These are phyloP conservation scores for Populus simonii DNA, from an alignment of 345 rosid genomes.

Conservation along the genomic window DNA sequence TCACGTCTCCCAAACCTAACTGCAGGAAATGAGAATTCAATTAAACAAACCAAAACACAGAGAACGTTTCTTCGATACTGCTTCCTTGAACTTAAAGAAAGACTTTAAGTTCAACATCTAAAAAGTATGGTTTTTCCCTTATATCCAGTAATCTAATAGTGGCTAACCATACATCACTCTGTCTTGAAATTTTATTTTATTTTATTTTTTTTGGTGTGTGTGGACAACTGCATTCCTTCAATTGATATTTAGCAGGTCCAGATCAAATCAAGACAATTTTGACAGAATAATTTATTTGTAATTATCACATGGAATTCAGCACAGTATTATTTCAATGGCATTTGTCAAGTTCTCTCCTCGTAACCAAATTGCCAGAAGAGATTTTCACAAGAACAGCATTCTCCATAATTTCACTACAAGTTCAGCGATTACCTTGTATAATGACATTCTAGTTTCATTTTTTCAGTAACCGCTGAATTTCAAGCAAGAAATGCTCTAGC, in stretches of 20 bases:
- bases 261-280: neutral
- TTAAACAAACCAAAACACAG: neutral
- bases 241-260: neutral
- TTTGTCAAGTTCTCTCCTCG: neutral
- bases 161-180: neutral
- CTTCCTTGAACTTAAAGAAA: neutral
- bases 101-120: neutral
- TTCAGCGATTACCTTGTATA: neutral
- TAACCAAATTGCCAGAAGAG: neutral
- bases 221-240: neutral
- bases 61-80: neutral
- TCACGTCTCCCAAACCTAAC: slow-evolving; percentile 64
- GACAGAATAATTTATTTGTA: neutral
- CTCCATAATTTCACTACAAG: neutral
- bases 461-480: neutral
- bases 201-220: no score
- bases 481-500: neutral
- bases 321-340: neutral
- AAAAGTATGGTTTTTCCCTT: neutral
- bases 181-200: neutral
- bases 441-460: neutral
- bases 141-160: neutral
- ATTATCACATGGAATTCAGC: neutral
- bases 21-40: slow-evolving; percentile 19
- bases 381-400: neutral